A percentile compares a stretch with the other conserved stretches of the same genome.
Conservation (phyloP, 345 rosid genomes). For the Euphorbia peplus region DNA sequence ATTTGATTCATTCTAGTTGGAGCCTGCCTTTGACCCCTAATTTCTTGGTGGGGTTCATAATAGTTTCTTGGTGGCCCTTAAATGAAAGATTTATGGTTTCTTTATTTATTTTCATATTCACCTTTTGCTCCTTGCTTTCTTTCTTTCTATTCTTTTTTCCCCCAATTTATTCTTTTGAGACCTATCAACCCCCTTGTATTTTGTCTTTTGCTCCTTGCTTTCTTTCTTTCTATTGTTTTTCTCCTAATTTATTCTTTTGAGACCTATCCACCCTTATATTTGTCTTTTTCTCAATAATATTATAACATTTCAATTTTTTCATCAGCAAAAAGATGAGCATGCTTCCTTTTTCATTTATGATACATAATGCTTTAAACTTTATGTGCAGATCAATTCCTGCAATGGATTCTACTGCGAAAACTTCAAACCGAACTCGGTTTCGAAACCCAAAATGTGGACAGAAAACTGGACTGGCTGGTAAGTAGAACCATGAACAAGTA, state of each 20-base stretch:
- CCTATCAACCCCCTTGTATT: slow-evolving; percentile 4
- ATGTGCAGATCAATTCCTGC: slow-evolving; percentile 35
- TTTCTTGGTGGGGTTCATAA: slow-evolving; percentile 14
- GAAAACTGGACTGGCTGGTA: slow-evolving; percentile 42
- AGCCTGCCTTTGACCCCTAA: not conserved
- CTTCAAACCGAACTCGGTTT: slow-evolving; percentile 37
- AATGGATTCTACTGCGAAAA: slow-evolving; percentile 47
- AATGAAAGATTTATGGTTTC: not conserved
- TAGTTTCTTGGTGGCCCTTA: slow-evolving; percentile 9
- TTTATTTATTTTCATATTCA: not conserved
- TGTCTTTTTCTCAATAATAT: slow-evolving; percentile 2
- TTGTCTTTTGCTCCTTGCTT: not conserved
- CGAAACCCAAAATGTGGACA: slow-evolving; percentile 47
- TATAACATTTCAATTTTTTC: too few relatives aligned
- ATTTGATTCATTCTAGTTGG: not conserved
- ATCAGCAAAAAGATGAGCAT: not conserved
- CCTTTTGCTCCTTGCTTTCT: not conserved
- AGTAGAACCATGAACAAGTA: not conserved
- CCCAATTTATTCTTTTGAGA: slow-evolving; percentile 5
- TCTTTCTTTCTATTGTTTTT: not conserved
- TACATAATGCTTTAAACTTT: not conserved
- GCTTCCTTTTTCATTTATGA: not conserved
- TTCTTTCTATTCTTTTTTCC: not conserved
- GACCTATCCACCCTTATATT: not conserved
- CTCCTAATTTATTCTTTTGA: slow-evolving; percentile 1